Base-by-base conservation (phyloP, 306 rosid genomes). In the Biancaea sappan region DNA sequence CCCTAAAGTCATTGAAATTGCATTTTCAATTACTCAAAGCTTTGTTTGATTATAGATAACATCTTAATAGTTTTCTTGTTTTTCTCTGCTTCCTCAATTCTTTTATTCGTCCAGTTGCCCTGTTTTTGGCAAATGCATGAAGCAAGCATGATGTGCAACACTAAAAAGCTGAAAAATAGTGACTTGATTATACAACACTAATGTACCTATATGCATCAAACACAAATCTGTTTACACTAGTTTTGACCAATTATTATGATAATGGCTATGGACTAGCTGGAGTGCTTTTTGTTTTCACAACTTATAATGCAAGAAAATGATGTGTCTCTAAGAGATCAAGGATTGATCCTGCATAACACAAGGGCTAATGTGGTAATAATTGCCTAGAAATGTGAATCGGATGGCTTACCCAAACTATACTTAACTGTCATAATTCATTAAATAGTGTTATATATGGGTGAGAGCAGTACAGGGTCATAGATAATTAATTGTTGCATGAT, bases 351-450 rank as follows among this genome's bases (percentile, higher is more conserved):
- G 57, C 72, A 61, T 61, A 66, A 31, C 2, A 26, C 22, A 21
- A 56, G 26, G 61, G 56, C 32, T 31, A 65, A 61, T 71, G 61
- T 50, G 67, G 61, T 76, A 67, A 58, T 79, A 40, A 79, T 76
- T 68, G n/a, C 50, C 74, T 71, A 38, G 25, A 59, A 57, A 73
- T 57, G 66, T 79, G 83, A 77, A 73, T 48, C 9, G 32, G 83
- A 80, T 53, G 26, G 61, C 65, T 57, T 50, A 69, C 62, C 69
- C 64, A 69, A 43, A 21, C 71, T 28, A 51, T 26, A 19, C 21
- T 64, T 61, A 4, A 31, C 13, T 46, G 34, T 62, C 53, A 58
- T 52, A 19, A 75, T 75, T 44, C 51, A 58, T 58, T n/a, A n/a
- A n/a, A n/a, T n/a, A n/a, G n/a, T n/a, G n/a, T n/a, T n/a, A n/a